Base-by-base conservation (phyloP, 129 eudicot genomes). In the Tagetes patula region DNA sequence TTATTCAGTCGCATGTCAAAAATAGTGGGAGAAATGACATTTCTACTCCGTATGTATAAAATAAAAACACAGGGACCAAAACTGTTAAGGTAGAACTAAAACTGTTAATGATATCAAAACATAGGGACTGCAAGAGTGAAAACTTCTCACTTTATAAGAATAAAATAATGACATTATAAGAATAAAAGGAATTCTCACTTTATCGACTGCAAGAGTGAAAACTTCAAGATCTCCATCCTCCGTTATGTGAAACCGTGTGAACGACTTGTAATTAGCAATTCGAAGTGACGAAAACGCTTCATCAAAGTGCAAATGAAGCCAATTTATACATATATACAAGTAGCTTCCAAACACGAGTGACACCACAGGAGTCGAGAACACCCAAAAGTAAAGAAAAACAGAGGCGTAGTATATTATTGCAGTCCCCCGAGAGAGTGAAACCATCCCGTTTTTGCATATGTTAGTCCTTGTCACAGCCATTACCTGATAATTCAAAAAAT, bases 201-300 rank as follows among this genome's bases (percentile, higher is more conserved):
- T 95, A 75, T 95, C 99, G 3, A 95, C 89, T 46, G 99, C 99
- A 30, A 95, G 94, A 54, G 99, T 88, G 79, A 84, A 95, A 71
- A 95, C 85, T 81, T 95, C 97, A 66, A 95, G 96, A 85, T 90
- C 84, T 6, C 99, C 99, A 32, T 82, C 73, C 31, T 69, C 60
- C 81, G 73, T 90, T 76, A 95, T 88, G 70, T 88, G 96, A 60
- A 95, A 90, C 62, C 99, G 93, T 33, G 99, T 90, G 55, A 95
- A 95, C 5, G 99, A 82, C 84, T 95, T 95, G 88, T 95, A 95
- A 69, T 95, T 95, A 33, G 99, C 97, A 52, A 95, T 95, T 0
- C 97, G 91, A 54, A 95, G 88, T 0, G 97, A 95, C 4, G 99
- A 95, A 81, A 95, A 95, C 5, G 99, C 99, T 80, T 95, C 99